Conservation (phyloP, 305 asterid species). For the Nicotiana rustica region DNA sequence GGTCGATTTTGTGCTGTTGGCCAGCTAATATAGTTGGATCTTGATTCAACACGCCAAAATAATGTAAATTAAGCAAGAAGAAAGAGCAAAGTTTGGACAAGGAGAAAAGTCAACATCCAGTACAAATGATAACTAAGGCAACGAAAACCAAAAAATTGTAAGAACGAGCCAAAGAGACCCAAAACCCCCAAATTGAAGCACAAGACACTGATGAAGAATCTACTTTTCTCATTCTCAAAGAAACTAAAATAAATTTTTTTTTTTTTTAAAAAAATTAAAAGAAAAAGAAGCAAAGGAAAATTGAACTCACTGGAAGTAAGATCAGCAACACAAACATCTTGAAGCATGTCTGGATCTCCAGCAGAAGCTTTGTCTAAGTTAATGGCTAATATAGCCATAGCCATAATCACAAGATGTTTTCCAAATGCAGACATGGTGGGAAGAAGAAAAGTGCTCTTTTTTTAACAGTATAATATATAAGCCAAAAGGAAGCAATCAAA, state of each 20-base stretch:
- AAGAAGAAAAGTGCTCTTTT: slow-evolving; percentile 4
- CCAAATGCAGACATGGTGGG: slow-evolving; percentile 33
- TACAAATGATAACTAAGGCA: background rate
- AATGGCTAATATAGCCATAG: slow-evolving; percentile 39
- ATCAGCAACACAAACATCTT: slow-evolving; percentile 93
- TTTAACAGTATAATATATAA: background rate
- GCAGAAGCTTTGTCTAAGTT: slow-evolving; percentile 50
- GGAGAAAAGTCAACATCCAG: background rate
- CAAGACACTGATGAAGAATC: background rate
- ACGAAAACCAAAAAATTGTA: background rate
- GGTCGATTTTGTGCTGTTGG: background rate
- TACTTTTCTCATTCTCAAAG: background rate
- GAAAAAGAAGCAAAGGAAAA: background rate
- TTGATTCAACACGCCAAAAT: background rate
- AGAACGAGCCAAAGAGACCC: background rate
- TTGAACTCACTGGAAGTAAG: slow-evolving; percentile 59
- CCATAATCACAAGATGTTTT: slow-evolving; percentile 29
- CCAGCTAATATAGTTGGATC: slow-evolving; percentile 22
- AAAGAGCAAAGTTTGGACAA: background rate
- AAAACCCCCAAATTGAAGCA: background rate
- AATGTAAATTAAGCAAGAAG: background rate
- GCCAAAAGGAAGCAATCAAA: slow-evolving; percentile 29
- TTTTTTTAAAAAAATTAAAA: too few relatives aligned
- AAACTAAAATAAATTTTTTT: background rate
- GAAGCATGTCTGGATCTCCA: slow-evolving; percentile 85